Evolutionary conservation across 116 monocot species (phyloP), one percentile per base, ranked within the genome.

Genomic region (Zostera marina): DNA sequence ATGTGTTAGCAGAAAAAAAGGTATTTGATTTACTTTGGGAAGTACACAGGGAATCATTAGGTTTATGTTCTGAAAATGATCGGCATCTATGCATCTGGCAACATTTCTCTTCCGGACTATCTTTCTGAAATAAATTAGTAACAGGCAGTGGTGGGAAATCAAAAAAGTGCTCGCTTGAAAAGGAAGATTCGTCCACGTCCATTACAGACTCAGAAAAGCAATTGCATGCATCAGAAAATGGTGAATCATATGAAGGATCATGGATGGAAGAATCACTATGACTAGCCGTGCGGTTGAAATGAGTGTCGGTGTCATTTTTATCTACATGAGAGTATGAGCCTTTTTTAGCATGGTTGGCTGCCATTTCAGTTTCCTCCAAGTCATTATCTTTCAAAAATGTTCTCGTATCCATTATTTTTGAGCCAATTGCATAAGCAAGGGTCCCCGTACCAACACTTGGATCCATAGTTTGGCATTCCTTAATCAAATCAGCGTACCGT

Each of bases 391-490:
- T 89, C 12, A 85, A 76, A 22, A 68, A 44, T 48, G 89, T 89
- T 75, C 96, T 81, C 58, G 80, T 74, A 68, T 96, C 96, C 96
- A 96, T 96, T 58, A 96, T 78, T 64, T 82, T 88, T 6, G 96
- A 96, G 7, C 96, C 96, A 74, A 96, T 85, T 66, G 61, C 82
- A 66, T 96, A 89, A 8, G 96, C 96, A 88, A 96, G 85, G 47
- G 56, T 71, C 42, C 96, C 89, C 23, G 89, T 89, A 42, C 96
- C 96, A 62, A 96, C 70, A 47, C 85, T 96, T 51, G 89, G 67
- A 46, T 96, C 82, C 81, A 96, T 82, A 54, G 46, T 56, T 64
- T 82, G 96, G 51, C 96, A 96, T 56, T 85, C 80, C 70, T 70
- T 82, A 16, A 96, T 72, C 59, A 96, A 72, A 64, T 79, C 70